Evolutionary conservation across 139 green algal species (phyloP).

Genomic region (Chlorella sp.): DNA sequence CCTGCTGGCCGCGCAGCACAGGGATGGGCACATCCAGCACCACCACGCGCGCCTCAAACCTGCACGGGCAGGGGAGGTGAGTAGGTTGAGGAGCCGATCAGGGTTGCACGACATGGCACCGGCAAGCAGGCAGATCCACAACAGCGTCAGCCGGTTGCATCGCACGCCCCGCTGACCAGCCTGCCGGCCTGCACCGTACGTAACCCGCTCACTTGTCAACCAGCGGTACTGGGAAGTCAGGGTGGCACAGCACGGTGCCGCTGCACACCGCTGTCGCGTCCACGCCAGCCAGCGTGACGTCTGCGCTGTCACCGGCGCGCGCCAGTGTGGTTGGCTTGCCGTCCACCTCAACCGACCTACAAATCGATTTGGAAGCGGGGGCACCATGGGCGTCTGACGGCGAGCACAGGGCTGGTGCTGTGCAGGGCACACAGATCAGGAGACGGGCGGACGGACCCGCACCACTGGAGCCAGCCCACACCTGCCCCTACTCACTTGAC

Average conservation of each 20-base stretch:
- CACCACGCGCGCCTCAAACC: slow-evolving; percentile 75
- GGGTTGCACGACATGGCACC: background rate
- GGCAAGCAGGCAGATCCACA: background rate
- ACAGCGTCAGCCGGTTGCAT: background rate
- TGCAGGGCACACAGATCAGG: background rate
- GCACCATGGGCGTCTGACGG: too few species aligned
- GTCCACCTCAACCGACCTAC: slow-evolving; percentile 50
- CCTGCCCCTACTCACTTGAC: slow-evolving; percentile 54
- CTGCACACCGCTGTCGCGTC: slow-evolving; percentile 42
- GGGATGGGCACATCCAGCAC: slow-evolving; percentile 84
- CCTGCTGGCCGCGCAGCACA: slow-evolving; percentile 75
- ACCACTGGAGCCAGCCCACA: background rate
- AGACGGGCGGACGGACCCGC: background rate
- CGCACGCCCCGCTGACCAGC: background rate
- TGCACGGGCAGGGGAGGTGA: background rate
- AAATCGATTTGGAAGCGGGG: background rate
- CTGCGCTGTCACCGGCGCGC: slow-evolving; percentile 78
- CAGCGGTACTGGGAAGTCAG: slow-evolving; percentile 77
- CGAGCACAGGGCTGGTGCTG: too few species aligned
- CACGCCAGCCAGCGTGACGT: slow-evolving; percentile 75
- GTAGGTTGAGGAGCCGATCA: background rate
- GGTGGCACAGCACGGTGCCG: slow-evolving; percentile 66
- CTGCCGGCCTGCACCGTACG: background rate
- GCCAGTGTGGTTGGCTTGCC: slow-evolving; percentile 55
- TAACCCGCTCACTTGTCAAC: slow-evolving; percentile 37